Conservation (phyloP, 73 alveolate genomes). For the Paramecium bursaria region DNA sequence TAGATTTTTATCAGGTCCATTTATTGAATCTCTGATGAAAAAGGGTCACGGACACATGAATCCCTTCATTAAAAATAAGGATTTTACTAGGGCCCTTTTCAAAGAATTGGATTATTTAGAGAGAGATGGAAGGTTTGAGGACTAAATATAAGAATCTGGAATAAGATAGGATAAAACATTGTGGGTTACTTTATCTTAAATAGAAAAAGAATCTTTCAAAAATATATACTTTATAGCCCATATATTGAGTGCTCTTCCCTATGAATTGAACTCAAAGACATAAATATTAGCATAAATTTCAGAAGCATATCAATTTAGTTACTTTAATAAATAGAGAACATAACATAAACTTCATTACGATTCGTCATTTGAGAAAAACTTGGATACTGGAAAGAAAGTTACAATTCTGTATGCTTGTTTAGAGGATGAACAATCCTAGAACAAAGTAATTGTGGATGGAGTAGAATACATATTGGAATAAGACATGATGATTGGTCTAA, state of each 20-base stretch:
- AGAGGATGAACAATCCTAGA: not conserved
- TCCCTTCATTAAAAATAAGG: slow-evolving; percentile 34
- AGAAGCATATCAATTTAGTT: slow-evolving; percentile 61
- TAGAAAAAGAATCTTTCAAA: slow-evolving; percentile 46
- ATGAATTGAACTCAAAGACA: slow-evolving; percentile 62
- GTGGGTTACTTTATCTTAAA: slow-evolving; percentile 62
- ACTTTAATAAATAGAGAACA: slow-evolving; percentile 39
- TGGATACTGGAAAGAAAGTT: slow-evolving; percentile 63
- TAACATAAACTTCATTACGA: slow-evolving; percentile 66
- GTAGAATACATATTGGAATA: not conserved
- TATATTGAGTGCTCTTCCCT: slow-evolving; percentile 63
- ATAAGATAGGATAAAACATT: slow-evolving; percentile 56
- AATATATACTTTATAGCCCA: slow-evolving; percentile 37
- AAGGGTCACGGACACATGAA: slow-evolving; percentile 50
- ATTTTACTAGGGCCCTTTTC: slow-evolving; percentile 1
- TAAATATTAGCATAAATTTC: slow-evolving; percentile 57
- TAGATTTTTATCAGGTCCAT: slow-evolving; percentile 41
- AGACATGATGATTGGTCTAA: slow-evolving; percentile 38
- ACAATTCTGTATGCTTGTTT: slow-evolving; percentile 31
- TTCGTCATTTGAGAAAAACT: slow-evolving; percentile 59
- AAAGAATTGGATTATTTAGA: slow-evolving; percentile 63
- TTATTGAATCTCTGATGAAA: slow-evolving; percentile 9
- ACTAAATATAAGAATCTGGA: slow-evolving; percentile 18
- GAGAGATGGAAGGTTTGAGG: slow-evolving; percentile 68
- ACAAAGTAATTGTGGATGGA: slow-evolving; percentile 20